A percentile compares a stretch with the other conserved stretches of the same genome.
These are phyloP conservation scores for Anethum foeniculum DNA, from an alignment of 140 eudicot genomes.

Conservation along the genomic window DNA sequence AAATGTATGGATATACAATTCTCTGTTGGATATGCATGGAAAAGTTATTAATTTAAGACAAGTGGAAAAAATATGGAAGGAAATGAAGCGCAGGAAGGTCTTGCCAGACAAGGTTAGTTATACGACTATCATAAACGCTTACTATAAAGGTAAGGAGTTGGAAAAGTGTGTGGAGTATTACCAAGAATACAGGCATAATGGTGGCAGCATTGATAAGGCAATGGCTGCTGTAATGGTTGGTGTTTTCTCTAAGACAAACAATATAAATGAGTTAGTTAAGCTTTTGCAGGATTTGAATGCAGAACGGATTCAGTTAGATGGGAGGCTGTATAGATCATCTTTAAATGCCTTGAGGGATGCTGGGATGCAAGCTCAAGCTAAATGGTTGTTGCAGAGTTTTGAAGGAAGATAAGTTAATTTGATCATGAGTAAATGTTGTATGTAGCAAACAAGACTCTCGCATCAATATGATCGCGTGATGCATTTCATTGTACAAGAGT, in stretches of 20 bases:
- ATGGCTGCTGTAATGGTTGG: conserved; percentile 97
- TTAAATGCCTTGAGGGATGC: conserved; percentile 73
- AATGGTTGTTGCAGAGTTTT: conserved; percentile 60
- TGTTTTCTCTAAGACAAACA: conserved; percentile 59
- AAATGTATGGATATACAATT: conserved; percentile 82
- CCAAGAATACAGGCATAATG: conserved; percentile 51
- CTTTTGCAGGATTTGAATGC: conserved; percentile 75
- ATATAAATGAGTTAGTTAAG: conserved; percentile 62
- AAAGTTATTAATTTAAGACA: conserved; percentile 52
- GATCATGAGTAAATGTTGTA: background rate
- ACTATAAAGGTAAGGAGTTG: conserved; percentile 55
- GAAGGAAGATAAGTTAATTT: conserved; percentile 14
- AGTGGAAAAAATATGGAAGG: conserved; percentile 87
- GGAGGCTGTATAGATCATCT: conserved; percentile 66
- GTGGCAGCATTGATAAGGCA: conserved; percentile 62
- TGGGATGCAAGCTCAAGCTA: conserved; percentile 57
- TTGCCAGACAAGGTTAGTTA: conserved; percentile 65
- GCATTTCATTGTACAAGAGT: background rate
- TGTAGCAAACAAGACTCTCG: background rate
- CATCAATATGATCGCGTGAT: background rate
- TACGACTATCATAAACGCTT: conserved; percentile 72
- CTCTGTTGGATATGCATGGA: conserved; percentile 76
- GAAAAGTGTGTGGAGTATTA: conserved; percentile 49
- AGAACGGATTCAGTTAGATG: conserved; percentile 58
- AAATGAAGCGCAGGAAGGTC: conserved; percentile 77